Conservation (phyloP, 345 rosid genomes). For the Arabidopsis thaliana region TAIR10.1 NC_003071.7:6888501-6889000, state of each 20-base stretch:
- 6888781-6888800: conserved; percentile 28
- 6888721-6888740: no score
- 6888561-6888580: no score
- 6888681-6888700: no score
- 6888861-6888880: conserved; percentile 58
- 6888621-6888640: no score
- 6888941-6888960: conserved; percentile 77
- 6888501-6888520: no score
- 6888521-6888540: no score
- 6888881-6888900: conserved; percentile 77
- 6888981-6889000: conserved; percentile 62
- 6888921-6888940: conserved; percentile 83
- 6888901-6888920: conserved; percentile 60
- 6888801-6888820: conserved; percentile 39
- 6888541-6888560: no score
- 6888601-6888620: no score
- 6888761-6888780: conserved; percentile 8
- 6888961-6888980: conserved; percentile 65
- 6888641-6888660: no score
- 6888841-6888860: conserved; percentile 48
- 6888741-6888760: background rate
- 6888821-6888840: conserved; percentile 14
- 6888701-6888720: no score
- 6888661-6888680: no score
- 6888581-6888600: no score